Evolutionary conservation across 2,329 filamentous ascomycete species (phyloP).

Genomic region (Beauveria medogensis): DNA sequence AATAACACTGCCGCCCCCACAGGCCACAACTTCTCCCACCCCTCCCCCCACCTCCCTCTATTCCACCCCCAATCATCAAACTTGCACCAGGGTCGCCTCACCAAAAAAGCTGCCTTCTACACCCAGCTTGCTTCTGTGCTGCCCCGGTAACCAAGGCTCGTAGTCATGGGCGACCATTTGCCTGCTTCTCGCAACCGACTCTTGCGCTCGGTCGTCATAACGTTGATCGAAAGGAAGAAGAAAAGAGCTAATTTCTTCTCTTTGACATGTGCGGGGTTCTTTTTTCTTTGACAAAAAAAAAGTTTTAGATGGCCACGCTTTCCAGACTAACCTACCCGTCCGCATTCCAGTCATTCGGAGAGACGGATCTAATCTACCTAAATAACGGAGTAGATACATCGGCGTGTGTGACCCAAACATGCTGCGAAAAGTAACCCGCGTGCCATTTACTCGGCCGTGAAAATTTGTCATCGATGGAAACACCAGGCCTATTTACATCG

Average conservation of each 20-base stretch:
- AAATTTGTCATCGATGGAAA: too few species aligned
- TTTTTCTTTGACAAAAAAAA: not conserved
- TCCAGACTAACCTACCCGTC: not conserved
- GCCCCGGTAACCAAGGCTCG: conserved; percentile 9
- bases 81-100: too few species aligned
- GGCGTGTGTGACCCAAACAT: too few species aligned
- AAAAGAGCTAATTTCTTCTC: not conserved
- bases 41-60: too few species aligned
- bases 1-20: not conserved
- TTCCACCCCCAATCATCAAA: too few species aligned
- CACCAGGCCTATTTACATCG: too few species aligned
- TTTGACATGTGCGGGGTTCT: not conserved
- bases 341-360: conserved; percentile 2
- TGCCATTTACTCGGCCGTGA: too few species aligned
- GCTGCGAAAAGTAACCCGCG: too few species aligned
- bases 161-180: conserved; percentile 5
- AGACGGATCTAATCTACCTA: not conserved
- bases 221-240: not conserved
- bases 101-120: too few species aligned
- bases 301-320: too few species aligned
- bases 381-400: too few species aligned
- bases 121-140: not conserved
- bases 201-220: not conserved
- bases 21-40: not conserved
- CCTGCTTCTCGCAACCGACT: not conserved